A percentile compares a stretch with the other conserved stretches of the same genome.
phyloP scores from a whole-genome alignment of 1,139 yeast genomes.

The Debaryomycetaceae sp. region DNA sequence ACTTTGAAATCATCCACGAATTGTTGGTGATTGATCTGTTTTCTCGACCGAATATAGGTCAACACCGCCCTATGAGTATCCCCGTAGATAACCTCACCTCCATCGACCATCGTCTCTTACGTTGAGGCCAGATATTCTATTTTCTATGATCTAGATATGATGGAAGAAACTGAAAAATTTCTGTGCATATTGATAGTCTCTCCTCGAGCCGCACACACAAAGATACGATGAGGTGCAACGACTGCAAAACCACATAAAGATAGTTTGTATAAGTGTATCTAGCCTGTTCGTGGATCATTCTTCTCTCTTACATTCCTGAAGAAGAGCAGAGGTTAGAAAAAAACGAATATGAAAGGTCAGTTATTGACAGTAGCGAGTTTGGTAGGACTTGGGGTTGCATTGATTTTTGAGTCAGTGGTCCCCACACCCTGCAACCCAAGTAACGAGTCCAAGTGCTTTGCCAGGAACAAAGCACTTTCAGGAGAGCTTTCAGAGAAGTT shows the following conservation, averaged over 20 bases:
- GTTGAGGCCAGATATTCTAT: too few relatives aligned
- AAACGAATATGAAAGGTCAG: background rate
- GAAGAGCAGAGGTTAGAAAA: background rate
- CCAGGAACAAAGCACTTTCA: constrained; percentile 19
- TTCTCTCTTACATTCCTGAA: background rate
- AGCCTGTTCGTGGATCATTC: background rate
- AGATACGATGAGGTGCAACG: background rate
- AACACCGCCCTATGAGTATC: constrained; percentile 42
- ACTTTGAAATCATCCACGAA: constrained; percentile 12
- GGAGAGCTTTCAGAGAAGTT: constrained; percentile 14
- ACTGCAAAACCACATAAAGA: background rate
- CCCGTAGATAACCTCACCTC: constrained; percentile 1
- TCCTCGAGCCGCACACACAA: background rate
- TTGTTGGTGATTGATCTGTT: constrained; percentile 13
- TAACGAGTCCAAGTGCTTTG: constrained; percentile 19
- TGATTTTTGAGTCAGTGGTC: background rate
- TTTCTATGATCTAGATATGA: background rate
- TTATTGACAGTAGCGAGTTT: background rate
- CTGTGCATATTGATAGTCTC: background rate
- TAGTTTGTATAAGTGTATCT: background rate
- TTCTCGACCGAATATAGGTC: constrained; percentile 41
- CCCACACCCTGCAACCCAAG: constrained; percentile 22
- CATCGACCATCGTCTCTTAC: background rate
- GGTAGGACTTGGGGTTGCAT: background rate
- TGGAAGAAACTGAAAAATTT: background rate